Percentiles rank a stretch among this genome's conserved stretches.
phyloP scores from a whole-genome alignment of 805 yeast species.

The Saccharomycopsis oosterbeekiorum region DNA sequence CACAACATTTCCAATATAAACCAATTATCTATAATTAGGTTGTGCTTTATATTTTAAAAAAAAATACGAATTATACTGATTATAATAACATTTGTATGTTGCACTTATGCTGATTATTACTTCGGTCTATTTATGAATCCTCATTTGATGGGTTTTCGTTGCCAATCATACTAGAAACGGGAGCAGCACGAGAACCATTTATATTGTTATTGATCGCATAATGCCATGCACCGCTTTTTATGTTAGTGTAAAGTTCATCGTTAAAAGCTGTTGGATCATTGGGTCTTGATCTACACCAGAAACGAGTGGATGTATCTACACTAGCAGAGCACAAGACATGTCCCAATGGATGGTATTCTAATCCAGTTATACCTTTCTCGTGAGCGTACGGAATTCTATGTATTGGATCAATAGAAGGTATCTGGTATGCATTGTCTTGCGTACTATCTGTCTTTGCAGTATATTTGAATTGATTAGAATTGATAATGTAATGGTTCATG shows the following conservation, averaged over 20 bases:
- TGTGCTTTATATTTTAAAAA: too few relatives aligned
- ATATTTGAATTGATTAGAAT: constrained; percentile 29
- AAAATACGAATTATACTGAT: neutral
- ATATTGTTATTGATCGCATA: constrained; percentile 32
- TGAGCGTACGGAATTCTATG: constrained; percentile 85
- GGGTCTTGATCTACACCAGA: constrained; percentile 92
- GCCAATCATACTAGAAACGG: neutral
- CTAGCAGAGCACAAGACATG: constrained; percentile 88
- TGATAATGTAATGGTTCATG: constrained; percentile 64
- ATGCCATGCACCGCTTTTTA: constrained; percentile 49
- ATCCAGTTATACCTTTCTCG: constrained; percentile 81
- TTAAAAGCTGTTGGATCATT: constrained; percentile 75
- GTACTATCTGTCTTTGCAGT: neutral
- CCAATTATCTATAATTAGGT: too few relatives aligned
- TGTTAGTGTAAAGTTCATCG: constrained; percentile 70
- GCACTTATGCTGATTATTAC: too few relatives aligned
- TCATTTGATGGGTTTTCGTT: neutral
- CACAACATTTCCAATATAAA: too few relatives aligned
- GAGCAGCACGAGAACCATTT: constrained; percentile 21
- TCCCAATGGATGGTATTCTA: constrained; percentile 92
- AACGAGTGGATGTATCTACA: constrained; percentile 82
- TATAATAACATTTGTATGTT: neutral
- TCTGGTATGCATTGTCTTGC: constrained; percentile 16
- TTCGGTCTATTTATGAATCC: neutral
- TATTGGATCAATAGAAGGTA: constrained; percentile 27